Evolutionary conservation across 192 early-diverging fungal species (phyloP).

Genomic region (Funneliformis mosseae): DNA sequence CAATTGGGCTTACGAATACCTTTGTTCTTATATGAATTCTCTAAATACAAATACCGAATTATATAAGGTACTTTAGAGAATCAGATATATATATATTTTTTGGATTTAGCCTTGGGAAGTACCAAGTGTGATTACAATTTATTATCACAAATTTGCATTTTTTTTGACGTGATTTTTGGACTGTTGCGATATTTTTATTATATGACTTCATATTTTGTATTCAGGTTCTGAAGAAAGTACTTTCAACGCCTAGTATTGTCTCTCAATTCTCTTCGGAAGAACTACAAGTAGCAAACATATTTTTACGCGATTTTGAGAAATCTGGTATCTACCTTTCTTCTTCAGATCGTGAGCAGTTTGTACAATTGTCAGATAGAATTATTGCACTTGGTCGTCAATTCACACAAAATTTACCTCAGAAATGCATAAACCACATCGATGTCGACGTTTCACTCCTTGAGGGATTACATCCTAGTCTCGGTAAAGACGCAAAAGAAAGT

Average conservation of each 20-base stretch:
- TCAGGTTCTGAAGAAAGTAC: conserved; percentile 67
- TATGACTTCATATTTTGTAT: background rate
- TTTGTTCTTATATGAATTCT: conserved; percentile 87
- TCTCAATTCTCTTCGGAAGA: conserved; percentile 67
- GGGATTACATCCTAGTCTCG: conserved; percentile 41
- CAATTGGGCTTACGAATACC: conserved; percentile 68
- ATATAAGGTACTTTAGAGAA: conserved; percentile 59
- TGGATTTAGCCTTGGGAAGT: background rate
- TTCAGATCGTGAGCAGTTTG: conserved; percentile 69
- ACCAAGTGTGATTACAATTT: background rate
- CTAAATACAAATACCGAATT: conserved; percentile 91
- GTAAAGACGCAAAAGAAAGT: conserved; percentile 37
- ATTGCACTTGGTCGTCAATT: conserved; percentile 77
- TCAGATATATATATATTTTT: background rate
- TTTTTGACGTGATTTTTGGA: background rate
- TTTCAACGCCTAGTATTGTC: conserved; percentile 61
- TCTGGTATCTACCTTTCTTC: conserved; percentile 88
- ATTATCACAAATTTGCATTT: background rate
- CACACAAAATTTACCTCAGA: conserved; percentile 49
- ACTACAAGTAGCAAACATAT: conserved; percentile 73
- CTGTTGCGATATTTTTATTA: background rate
- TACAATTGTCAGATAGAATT: conserved; percentile 82
- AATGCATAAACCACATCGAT: conserved; percentile 42
- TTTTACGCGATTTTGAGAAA: conserved; percentile 92
- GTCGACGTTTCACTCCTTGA: conserved; percentile 44